Evolutionary conservation across 2,329 filamentous ascomycete genomes (phyloP), one percentile per base, ranked within the genome.

Genomic region (Neofusicoccum parvum): DNA sequence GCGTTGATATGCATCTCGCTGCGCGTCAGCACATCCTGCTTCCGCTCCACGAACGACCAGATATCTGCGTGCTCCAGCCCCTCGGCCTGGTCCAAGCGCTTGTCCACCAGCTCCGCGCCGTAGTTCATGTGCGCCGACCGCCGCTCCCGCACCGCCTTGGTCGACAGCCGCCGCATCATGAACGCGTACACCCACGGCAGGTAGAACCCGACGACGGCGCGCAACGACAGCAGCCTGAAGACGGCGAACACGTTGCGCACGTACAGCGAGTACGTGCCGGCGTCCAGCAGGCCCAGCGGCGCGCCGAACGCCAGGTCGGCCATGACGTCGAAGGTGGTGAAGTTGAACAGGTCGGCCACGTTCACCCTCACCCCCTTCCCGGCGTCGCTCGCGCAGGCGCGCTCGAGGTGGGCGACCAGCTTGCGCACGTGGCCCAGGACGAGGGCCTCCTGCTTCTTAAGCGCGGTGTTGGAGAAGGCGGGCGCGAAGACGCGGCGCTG

Each of bases 401-500:
- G 69, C 36, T 11, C 70, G 36, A 70, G 59, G 32, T 74, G 71
- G 17, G 75, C 70, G 32, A 82, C 72, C 27, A 83, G 74, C 9
- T 80, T 68, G 49, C 72, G 62, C 78, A 78, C 1, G 64, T 54
- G 46, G 72, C 69, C 67, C 54, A 73, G 68, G 60, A 81, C 65
- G 68, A 74, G 66, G 5, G 68, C 50, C 59, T 74, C 71, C 65
- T 78, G 75, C 37, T 70, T 68, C 36, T 69, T 68, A 17, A 78
- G 59, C 0, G 72, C 73, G 45, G 70, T 70, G 37, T 75, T 68
- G 4, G 72, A 72, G 67, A 78, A 77, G 4, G 72, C 72, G 49
- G 75, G 69, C 1, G 74, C 70, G 2, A 81, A 72, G 6, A 78
- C 70, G 37, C 78, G 72, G 45, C 80, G 71, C 63, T 75, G 74